These are phyloP conservation scores for Goffeauzyma gilvescens DNA, from an alignment of 768 basidiomycete species.

Conservation along the genomic window DNA sequence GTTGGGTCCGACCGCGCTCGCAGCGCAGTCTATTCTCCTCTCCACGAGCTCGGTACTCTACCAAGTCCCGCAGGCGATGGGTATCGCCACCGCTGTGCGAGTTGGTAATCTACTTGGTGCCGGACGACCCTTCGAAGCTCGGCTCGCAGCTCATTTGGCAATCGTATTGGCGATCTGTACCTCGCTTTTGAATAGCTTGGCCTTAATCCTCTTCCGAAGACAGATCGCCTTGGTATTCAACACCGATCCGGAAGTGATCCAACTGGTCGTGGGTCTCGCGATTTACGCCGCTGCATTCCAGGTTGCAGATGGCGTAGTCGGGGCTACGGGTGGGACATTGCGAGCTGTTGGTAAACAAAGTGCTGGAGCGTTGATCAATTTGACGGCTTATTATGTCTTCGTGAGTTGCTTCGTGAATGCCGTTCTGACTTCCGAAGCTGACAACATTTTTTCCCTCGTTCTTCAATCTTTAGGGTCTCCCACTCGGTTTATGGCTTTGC, in stretches of 20 bases:
- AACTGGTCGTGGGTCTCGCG: slow-evolving; percentile 47
- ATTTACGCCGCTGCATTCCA: slow-evolving; percentile 45
- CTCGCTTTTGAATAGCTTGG: slow-evolving; percentile 42
- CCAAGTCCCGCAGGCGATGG: slow-evolving; percentile 63
- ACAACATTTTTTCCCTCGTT: neutral
- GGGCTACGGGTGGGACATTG: slow-evolving; percentile 55
- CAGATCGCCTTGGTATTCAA: slow-evolving; percentile 62
- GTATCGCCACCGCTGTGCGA: slow-evolving; percentile 67
- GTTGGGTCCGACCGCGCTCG: slow-evolving; percentile 60
- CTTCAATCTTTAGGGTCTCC: slow-evolving; percentile 40
- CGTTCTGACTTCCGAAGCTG: neutral
- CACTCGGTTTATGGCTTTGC: slow-evolving; percentile 58
- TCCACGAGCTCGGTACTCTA: slow-evolving; percentile 40
- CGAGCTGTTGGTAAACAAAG: slow-evolving; percentile 62
- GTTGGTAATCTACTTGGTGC: slow-evolving; percentile 78
- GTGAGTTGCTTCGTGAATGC: slow-evolving; percentile 33
- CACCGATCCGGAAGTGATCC: slow-evolving; percentile 42
- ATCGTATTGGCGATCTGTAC: slow-evolving; percentile 48
- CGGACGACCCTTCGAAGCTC: slow-evolving; percentile 52
- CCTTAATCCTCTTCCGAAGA: slow-evolving; percentile 46
- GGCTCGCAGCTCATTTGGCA: slow-evolving; percentile 45
- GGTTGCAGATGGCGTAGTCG: slow-evolving; percentile 53
- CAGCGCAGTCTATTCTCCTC: slow-evolving; percentile 66
- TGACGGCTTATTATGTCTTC: slow-evolving; percentile 63
- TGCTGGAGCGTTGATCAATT: slow-evolving; percentile 57